Evolutionary conservation across 768 basidiomycete genomes (phyloP), one percentile per base, ranked within the genome.

Genomic region (Xerocomus potaroensis): DNA sequence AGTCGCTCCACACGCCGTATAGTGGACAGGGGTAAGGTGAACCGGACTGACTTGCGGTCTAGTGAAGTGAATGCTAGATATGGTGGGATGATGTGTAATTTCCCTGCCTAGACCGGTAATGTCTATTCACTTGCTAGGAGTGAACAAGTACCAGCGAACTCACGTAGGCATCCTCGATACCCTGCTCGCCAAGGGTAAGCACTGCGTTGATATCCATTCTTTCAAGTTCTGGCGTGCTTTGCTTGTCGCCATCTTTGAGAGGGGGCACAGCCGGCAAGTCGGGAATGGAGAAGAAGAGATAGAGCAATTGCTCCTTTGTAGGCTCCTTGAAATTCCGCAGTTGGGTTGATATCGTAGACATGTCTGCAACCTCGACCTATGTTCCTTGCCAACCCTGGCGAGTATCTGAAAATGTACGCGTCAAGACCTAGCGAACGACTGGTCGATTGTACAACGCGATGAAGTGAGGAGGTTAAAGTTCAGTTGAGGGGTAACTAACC

Each of bases 251-350:
- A 51, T 61, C 53, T 37, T 48, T 43, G 40, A 54, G 43, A 30
- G 47, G 31, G 26, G 47, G 57, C 18, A 64, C 46, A 18, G 40
- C 33, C 29, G 57, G 57, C 8, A 43, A 61, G 33, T 80, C 70
- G 18, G 89, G 89, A 39, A 92, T 72, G 18, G 91, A 88, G 73
- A 94, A 95, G 80, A 86, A 93, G 51, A 87, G 79, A 48, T 91
- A 73, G 8, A 84, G 83, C 40, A 84, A 70, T 65, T 95, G 84
- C 45, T 95, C 92, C 68, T 83, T 91, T 7, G 87, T 84, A 37
- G 91, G 91, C 68, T 95, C 92, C 73, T 88, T 90, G 77, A 93
- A 92, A 61, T 88, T 80, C 45, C 92, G 82, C 36, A 96, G 79
- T 53, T 92, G 88, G 19, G 88, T 87, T 39, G 86, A 88, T 61